Conservation (phyloP, 1,284 basidiomycete species). For the Fomitopsis betulina region DNA sequence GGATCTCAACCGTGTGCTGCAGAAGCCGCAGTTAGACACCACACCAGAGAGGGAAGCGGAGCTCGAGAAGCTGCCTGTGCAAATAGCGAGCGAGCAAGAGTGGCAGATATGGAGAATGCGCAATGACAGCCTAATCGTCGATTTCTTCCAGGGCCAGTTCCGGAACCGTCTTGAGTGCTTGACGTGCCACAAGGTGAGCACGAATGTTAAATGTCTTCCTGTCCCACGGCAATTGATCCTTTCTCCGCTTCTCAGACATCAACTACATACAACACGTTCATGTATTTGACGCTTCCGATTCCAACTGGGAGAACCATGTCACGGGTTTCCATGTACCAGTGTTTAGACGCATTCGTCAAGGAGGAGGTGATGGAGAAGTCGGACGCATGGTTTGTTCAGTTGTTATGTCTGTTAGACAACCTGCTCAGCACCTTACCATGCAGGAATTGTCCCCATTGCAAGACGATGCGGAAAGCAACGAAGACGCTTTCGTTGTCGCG, state of each 20-base stretch:
- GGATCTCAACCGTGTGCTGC: slow-evolving; percentile 87
- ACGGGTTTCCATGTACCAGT: slow-evolving; percentile 75
- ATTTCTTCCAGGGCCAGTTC: slow-evolving; percentile 98
- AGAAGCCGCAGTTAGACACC: slow-evolving; percentile 68
- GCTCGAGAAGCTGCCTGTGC: slow-evolving; percentile 81
- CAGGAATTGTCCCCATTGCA: slow-evolving; percentile 94
- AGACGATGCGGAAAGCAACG: slow-evolving; percentile 75
- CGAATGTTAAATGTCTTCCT: not conserved
- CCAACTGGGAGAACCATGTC: slow-evolving; percentile 58
- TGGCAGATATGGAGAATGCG: slow-evolving; percentile 90
- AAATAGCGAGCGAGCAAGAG: slow-evolving; percentile 90
- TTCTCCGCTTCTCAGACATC: slow-evolving; percentile 65
- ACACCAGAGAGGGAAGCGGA: slow-evolving; percentile 87
- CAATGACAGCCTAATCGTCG: slow-evolving; percentile 94
- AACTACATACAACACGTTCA: slow-evolving; percentile 97
- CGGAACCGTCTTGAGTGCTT: slow-evolving; percentile 87
- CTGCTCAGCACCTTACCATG: not conserved
- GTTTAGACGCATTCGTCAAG: slow-evolving; percentile 89
- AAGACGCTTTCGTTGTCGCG: slow-evolving; percentile 88
- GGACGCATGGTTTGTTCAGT: slow-evolving; percentile 79
- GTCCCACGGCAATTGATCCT: slow-evolving; percentile 3
- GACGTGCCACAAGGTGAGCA: slow-evolving; percentile 82
- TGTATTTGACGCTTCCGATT: slow-evolving; percentile 91
- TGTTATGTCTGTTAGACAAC: not conserved
- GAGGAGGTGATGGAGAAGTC: slow-evolving; percentile 91